Evolutionary conservation across 495 filamentous ascomycete genomes (phyloP), one percentile per base, ranked within the genome.

Genomic region (Hypoxylon fuscum): DNA sequence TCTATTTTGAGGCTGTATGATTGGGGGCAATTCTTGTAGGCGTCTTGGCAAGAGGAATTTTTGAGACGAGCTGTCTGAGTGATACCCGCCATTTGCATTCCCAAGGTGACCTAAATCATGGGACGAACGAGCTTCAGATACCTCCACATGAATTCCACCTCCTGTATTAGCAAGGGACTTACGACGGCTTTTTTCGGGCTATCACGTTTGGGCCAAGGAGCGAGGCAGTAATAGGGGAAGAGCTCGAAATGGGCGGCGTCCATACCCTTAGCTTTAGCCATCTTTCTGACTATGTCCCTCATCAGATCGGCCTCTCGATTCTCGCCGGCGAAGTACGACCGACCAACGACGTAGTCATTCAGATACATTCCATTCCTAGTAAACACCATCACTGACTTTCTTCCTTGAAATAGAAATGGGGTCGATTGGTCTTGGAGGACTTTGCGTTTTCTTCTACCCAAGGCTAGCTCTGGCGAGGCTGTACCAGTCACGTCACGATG

Each of bases 71-170:
- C 17, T 12, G 8, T 34, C n/a, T 2, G 10, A 6, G 48, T 35
- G 22, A 20, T 15, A 18, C 25, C 22, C 3, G 55, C 41, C 49
- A 65, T 49, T 7, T 5, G 6, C 18, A 44, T 49, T 25, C 62
- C 62, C 17, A 60, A 42, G 20, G 62, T 65, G 18, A 60, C 62
- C 41, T 45, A 60, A 3, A 65, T 23, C 43, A 65, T 23, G 14
- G 62, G 62, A 14, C 42, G 38, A n/a, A 59, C 50, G n/a, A 31
- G 11, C 3, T 20, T 1, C n/a, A 55, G 12, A 15, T 65, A 65
- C 9, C 18, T 15, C 62, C 49, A 55, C 62, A 60, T 50, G 6
- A 37, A 25, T 1, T 2, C 0, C 55, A 55, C 12, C 5, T 8
- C 1, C 10, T 35, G 2, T n/a, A 5, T 49, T 18, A 45, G 23